Percentiles rank a stretch among this genome's conserved stretches.
phyloP scores from a whole-genome alignment of 768 basidiomycete species.

The Suillus subluteus region DNA sequence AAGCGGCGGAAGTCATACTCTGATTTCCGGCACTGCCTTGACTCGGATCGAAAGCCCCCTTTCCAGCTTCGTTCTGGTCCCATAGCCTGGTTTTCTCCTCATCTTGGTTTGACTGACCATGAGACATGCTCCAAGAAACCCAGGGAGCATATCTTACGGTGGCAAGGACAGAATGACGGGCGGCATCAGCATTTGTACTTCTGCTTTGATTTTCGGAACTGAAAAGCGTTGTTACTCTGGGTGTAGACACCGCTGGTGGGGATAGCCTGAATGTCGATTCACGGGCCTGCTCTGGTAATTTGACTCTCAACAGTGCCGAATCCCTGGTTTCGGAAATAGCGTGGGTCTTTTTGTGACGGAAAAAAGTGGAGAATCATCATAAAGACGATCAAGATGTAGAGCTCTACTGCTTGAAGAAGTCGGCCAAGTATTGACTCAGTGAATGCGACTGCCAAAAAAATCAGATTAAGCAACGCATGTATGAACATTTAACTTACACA shows the following conservation, averaged over 20 bases:
- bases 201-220: conserved; percentile 10
- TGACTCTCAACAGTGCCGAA: conserved; percentile 12
- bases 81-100: conserved; percentile 37
- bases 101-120: conserved; percentile 24
- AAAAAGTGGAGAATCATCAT: conserved; percentile 52
- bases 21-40: conserved; percentile 3
- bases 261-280: conserved; percentile 31
- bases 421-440: conserved; percentile 73
- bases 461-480: conserved; percentile 17
- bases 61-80: conserved; percentile 36
- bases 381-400: conserved; percentile 65
- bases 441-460: conserved; percentile 53
- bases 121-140: conserved; percentile 36
- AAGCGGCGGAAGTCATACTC: background rate
- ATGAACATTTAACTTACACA: conserved; percentile 49
- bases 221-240: conserved; percentile 27
- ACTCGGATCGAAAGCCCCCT: conserved; percentile 22
- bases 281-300: conserved; percentile 29
- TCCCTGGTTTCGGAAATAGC: conserved; percentile 4
- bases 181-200: conserved; percentile 15
- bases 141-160: conserved; percentile 41
- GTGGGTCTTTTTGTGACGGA: conserved; percentile 26
- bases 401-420: conserved; percentile 62
- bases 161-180: conserved; percentile 21
- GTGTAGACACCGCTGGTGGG: conserved; percentile 27